These are phyloP conservation scores for Trypanosomatidae sp. DNA, from an alignment of 208 protist genomes.

Conservation along the genomic window DNA sequence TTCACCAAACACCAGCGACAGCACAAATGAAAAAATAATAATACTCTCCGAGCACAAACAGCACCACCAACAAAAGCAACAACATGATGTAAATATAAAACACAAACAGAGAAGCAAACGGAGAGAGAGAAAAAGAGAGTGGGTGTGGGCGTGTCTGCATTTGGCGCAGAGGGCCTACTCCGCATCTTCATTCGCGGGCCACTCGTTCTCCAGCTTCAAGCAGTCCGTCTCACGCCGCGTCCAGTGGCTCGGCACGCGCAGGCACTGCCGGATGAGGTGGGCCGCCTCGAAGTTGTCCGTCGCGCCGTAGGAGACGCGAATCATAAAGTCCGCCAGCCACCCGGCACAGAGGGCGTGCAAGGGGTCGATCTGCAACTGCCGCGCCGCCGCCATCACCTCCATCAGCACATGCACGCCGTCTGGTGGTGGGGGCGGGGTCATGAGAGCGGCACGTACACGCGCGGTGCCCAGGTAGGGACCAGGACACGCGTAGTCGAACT, in stretches of 20 bases:
- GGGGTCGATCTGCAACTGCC: slow-evolving; percentile 48
- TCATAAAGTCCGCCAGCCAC: slow-evolving; percentile 72
- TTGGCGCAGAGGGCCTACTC: no score
- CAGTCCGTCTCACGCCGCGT: slow-evolving; percentile 63
- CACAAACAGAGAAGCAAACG: no score
- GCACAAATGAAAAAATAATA: no score
- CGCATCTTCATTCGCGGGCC: slow-evolving; percentile 75
- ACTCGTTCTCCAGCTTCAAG: slow-evolving; percentile 86
- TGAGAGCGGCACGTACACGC: slow-evolving; percentile 20
- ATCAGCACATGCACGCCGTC: slow-evolving; percentile 39
- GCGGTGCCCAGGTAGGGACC: slow-evolving; percentile 32
- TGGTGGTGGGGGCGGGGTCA: slow-evolving; percentile 30
- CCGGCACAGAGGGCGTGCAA: slow-evolving; percentile 61
- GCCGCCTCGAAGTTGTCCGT: slow-evolving; percentile 73
- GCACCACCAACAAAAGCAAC: no score
- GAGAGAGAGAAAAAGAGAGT: no score
- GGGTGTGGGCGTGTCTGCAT: no score
- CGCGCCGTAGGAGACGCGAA: slow-evolving; percentile 57
- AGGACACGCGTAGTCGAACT: slow-evolving; percentile 54
- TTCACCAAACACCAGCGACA: no score
- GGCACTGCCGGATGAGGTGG: slow-evolving; percentile 65
- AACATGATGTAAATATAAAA: no score
- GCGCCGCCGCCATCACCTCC: slow-evolving; percentile 43
- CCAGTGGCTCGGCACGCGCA: slow-evolving; percentile 68
- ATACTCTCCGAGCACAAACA: no score